A percentile compares a stretch with the other conserved stretches of the same genome.
These are phyloP conservation scores for Barnettozyma populi DNA, from an alignment of 805 yeast species.

Conservation along the genomic window DNA sequence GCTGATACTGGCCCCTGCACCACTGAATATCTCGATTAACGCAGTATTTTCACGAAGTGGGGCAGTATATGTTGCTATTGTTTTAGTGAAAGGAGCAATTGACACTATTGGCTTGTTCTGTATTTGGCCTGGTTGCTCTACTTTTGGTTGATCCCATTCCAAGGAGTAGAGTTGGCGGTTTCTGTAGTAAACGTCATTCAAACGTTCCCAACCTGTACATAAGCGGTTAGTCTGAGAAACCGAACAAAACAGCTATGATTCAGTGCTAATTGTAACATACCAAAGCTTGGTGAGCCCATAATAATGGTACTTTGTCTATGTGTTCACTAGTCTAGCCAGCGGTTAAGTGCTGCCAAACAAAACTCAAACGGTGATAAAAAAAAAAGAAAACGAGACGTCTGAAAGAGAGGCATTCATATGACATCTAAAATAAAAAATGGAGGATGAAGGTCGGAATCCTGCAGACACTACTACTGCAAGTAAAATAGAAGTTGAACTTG, in stretches of 20 bases:
- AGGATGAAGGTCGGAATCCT: neutral
- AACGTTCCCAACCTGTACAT: constrained; percentile 64
- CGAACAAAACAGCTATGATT: neutral
- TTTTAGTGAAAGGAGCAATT: constrained; percentile 9
- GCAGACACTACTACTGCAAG: neutral
- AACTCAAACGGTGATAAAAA: too few relatives aligned
- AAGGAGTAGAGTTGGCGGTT: constrained; percentile 43
- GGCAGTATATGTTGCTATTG: constrained; percentile 6
- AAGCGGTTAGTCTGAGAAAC: neutral
- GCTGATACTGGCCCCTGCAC: constrained; percentile 28
- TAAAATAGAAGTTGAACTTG: constrained; percentile 17
- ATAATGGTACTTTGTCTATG: neutral
- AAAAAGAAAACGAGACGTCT: too few relatives aligned
- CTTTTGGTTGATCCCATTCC: constrained; percentile 6
- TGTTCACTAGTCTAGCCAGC: neutral
- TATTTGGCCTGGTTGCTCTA: neutral
- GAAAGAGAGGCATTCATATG: too few relatives aligned
- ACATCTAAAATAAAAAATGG: too few relatives aligned
- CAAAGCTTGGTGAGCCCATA: constrained; percentile 12
- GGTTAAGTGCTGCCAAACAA: neutral
- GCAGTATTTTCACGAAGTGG: constrained; percentile 5
- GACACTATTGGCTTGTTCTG: constrained; percentile 2
- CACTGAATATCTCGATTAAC: constrained; percentile 28
- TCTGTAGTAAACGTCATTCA: constrained; percentile 65
- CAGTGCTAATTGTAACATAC: constrained; percentile 1